phyloP scores from a whole-genome alignment of 257 asterid species.

The Voacanga thouarsii region DNA sequence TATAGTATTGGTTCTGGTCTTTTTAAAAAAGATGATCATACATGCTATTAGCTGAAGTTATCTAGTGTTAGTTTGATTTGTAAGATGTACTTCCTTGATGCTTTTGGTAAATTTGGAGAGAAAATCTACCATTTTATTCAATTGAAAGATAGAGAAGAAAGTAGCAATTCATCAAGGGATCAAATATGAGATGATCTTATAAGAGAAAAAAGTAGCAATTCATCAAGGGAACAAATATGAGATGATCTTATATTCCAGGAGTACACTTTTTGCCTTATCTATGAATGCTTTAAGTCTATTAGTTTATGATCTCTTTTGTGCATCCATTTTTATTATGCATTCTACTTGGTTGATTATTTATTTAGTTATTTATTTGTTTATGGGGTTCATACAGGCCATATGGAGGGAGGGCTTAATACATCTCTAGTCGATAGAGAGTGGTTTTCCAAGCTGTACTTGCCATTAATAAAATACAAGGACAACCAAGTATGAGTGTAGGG shows the following conservation, averaged over 20 bases:
- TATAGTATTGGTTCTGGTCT: neutral
- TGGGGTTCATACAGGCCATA: conserved; percentile 16
- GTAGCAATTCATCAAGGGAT: neutral
- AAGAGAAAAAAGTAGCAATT: no score
- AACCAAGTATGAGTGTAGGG: conserved; percentile 29
- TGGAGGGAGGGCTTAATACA: conserved; percentile 32
- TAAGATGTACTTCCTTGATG: neutral
- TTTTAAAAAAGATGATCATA: neutral
- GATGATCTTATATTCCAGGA: neutral
- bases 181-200: no score
- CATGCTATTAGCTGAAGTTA: conserved; percentile 4
- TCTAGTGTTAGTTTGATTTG: neutral
- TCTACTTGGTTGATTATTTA: neutral
- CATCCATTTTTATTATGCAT: neutral
- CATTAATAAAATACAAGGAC: conserved; percentile 39
- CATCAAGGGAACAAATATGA: no score
- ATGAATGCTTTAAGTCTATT: neutral
- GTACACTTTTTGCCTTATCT: neutral
- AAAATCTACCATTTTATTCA: neutral
- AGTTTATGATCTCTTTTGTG: neutral
- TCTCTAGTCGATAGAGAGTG: conserved; percentile 31
- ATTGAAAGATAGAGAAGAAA: neutral
- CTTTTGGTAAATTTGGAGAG: neutral
- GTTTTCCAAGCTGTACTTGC: conserved; percentile 44
- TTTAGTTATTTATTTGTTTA: neutral